Conservation (phyloP, 441 rosid species). For the Aleurites moluccanus region DNA sequence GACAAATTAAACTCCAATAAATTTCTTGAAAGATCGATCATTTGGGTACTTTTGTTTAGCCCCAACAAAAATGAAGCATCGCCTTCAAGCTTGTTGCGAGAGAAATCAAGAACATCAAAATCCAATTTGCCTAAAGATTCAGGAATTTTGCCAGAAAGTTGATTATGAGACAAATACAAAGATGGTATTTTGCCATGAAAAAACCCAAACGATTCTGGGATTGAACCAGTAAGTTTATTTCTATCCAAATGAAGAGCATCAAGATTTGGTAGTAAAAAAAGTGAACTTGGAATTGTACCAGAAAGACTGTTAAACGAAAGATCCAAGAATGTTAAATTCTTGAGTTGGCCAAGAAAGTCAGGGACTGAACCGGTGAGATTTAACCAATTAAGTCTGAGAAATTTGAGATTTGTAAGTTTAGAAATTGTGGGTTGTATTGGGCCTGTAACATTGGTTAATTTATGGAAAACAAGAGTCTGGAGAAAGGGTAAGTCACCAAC, state of each 20-base stretch:
- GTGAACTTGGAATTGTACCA: conserved; percentile 60
- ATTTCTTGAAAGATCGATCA: conserved; percentile 55
- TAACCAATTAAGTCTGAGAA: conserved; percentile 48
- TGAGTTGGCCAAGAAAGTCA: conserved; percentile 48
- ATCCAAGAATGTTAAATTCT: conserved; percentile 47
- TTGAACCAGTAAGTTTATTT: conserved; percentile 56
- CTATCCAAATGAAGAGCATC: conserved; percentile 47
- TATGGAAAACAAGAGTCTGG: conserved; percentile 44
- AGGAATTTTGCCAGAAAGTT: conserved; percentile 63
- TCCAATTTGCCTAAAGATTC: conserved; percentile 51
- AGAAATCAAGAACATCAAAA: conserved; percentile 49
- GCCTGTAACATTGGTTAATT: conserved; percentile 60
- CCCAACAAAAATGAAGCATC: conserved; percentile 72
- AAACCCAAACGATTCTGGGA: conserved; percentile 62
- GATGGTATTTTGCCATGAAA: conserved; percentile 38
- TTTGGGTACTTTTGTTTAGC: conserved; percentile 48
- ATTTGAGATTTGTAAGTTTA: conserved; percentile 55
- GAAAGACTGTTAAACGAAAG: conserved; percentile 61
- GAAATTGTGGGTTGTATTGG: conserved; percentile 54
- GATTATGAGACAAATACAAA: conserved; percentile 63
- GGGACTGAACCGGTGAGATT: conserved; percentile 63
- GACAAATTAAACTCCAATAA: conserved; percentile 54
- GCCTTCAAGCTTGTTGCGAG: conserved; percentile 56
- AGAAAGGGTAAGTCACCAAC: conserved; percentile 68
- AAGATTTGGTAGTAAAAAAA: conserved; percentile 58